Percentiles rank a stretch among this genome's conserved stretches.
These are phyloP conservation scores for Boletus coccyginus DNA, from an alignment of 768 basidiomycete species.

Conservation along the genomic window DNA sequence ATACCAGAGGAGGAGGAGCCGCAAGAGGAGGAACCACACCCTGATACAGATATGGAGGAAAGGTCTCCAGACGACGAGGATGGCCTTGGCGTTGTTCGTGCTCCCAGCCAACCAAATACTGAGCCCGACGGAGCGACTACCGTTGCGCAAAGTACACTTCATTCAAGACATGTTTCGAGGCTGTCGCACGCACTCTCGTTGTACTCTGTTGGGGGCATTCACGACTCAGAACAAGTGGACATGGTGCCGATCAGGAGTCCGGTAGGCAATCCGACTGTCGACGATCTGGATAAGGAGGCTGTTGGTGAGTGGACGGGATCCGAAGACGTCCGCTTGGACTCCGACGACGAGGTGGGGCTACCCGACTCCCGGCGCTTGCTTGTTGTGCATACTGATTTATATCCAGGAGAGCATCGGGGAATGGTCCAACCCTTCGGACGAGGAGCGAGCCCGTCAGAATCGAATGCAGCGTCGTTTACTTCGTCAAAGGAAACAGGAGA, in stretches of 20 bases:
- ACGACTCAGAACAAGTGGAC: slow-evolving; percentile 31
- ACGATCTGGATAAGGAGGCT: slow-evolving; percentile 36
- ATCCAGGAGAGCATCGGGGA: slow-evolving; percentile 73
- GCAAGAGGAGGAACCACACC: slow-evolving; percentile 41
- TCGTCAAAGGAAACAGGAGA: slow-evolving; percentile 43
- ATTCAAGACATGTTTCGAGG: slow-evolving; percentile 69
- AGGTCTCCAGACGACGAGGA: slow-evolving; percentile 39
- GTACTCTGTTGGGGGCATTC: slow-evolving; percentile 55
- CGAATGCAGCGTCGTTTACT: slow-evolving; percentile 63
- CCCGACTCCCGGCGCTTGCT: neutral
- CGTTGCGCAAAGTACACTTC: slow-evolving; percentile 48
- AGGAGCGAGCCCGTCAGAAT: slow-evolving; percentile 73
- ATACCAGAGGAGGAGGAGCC: slow-evolving; percentile 74
- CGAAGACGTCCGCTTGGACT: slow-evolving; percentile 59
- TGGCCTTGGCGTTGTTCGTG: slow-evolving; percentile 16
- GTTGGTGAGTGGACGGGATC: slow-evolving; percentile 83
- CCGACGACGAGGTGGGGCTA: slow-evolving; percentile 65
- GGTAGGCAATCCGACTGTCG: slow-evolving; percentile 31
- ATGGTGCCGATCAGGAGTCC: slow-evolving; percentile 32
- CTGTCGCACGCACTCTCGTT: slow-evolving; percentile 68
- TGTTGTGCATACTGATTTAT: slow-evolving; percentile 4
- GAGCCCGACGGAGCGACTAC: slow-evolving; percentile 45
- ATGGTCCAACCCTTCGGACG: slow-evolving; percentile 90
- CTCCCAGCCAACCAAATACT: slow-evolving; percentile 24
- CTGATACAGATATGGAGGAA: slow-evolving; percentile 33